These are phyloP conservation scores for Sordariomycetes sp. DNA, from an alignment of 2,329 filamentous ascomycete species.

Conservation along the genomic window DNA sequence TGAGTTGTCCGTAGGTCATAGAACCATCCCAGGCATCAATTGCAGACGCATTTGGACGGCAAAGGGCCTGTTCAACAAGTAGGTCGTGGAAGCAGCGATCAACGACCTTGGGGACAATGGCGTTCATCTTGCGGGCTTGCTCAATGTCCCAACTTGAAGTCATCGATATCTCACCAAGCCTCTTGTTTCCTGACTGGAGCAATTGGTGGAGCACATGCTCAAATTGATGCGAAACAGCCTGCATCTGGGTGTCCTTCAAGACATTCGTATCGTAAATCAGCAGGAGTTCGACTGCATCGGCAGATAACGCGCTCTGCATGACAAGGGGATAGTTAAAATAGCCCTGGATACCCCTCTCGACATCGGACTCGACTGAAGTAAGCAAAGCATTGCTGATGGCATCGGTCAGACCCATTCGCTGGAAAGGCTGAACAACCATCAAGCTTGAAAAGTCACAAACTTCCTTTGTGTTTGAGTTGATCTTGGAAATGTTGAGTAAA, in stretches of 20 bases:
- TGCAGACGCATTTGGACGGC: constrained; percentile 10
- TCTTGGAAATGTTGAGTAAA: constrained; percentile 9
- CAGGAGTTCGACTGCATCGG: not conserved
- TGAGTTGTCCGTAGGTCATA: constrained; percentile 2
- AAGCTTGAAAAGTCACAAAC: constrained; percentile 9
- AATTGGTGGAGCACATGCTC: constrained; percentile 1
- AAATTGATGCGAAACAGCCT: not conserved
- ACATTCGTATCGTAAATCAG: constrained; percentile 5
- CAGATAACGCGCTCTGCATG: not conserved
- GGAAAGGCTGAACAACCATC: constrained; percentile 8
- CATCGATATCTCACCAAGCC: not conserved
- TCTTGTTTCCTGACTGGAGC: not conserved
- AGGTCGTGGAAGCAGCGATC: not conserved
- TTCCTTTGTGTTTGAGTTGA: constrained; percentile 4
- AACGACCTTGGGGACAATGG: not conserved
- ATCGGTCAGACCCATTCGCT: too few species aligned
- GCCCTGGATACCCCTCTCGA: too few species aligned
- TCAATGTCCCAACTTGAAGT: not conserved
- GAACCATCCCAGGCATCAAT: constrained; percentile 33
- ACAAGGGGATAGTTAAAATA: constrained; percentile 8
- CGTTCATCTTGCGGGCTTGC: too few species aligned
- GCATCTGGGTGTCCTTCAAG: not conserved
- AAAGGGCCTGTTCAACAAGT: not conserved
- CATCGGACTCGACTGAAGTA: too few species aligned
- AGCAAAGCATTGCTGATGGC: too few species aligned